Conservation (phyloP, 1,139 yeast species). For the Yamadazyma jaroonii region DNA sequence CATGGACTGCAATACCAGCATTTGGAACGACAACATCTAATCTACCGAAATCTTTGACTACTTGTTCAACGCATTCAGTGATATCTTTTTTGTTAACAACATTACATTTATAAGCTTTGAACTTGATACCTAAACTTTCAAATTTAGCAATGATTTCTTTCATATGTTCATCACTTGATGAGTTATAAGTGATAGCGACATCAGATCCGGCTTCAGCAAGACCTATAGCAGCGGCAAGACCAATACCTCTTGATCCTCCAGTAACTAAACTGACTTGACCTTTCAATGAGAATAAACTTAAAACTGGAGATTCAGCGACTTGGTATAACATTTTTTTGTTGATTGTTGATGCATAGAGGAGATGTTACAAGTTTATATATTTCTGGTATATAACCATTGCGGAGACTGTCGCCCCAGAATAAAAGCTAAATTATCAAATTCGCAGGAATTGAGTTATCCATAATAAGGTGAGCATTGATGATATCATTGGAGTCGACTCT, state of each 20-base stretch:
- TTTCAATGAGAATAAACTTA: conserved; percentile 26
- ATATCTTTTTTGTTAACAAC: conserved; percentile 21
- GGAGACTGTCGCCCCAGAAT: not conserved
- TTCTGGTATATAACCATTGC: not conserved
- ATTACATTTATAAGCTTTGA: conserved; percentile 21
- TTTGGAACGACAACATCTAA: conserved; percentile 19
- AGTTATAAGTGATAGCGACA: conserved; percentile 25
- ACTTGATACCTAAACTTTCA: conserved; percentile 14
- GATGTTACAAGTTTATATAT: not conserved
- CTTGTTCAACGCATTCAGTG: conserved; percentile 11
- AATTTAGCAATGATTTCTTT: conserved; percentile 18
- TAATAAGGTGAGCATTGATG: conserved; percentile 60
- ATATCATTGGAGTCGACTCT: conserved; percentile 70
- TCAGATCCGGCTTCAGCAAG: conserved; percentile 32
- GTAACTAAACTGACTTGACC: conserved; percentile 34
- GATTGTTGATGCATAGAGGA: not conserved
- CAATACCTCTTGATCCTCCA: conserved; percentile 37
- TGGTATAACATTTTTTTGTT: conserved; percentile 12
- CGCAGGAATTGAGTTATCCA: conserved; percentile 9
- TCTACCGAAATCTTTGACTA: conserved; percentile 15
- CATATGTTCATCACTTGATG: conserved; percentile 32
- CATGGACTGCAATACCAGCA: conserved; percentile 19
- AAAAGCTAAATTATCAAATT: not conserved
- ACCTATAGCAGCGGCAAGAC: conserved; percentile 33
- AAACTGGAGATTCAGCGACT: conserved; percentile 11